Conservation (phyloP, 495 filamentous ascomycete species). For the Aspergillus cavernicola region DNA sequence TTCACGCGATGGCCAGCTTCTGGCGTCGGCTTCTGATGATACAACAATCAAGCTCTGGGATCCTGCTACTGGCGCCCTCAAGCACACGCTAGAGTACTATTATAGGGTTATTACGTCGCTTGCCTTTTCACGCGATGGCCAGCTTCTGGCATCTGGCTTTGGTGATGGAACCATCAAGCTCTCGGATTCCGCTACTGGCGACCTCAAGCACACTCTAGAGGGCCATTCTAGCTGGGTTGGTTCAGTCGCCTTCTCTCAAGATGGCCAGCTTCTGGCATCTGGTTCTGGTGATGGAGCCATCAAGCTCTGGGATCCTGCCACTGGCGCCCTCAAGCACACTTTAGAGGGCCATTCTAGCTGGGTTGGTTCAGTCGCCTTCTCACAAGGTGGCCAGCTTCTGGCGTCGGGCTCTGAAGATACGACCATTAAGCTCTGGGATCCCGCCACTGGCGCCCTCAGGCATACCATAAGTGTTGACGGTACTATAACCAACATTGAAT, state of each 20-base stretch:
- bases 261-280: not conserved
- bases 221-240: not conserved
- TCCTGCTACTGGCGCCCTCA: not conserved
- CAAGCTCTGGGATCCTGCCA: not conserved
- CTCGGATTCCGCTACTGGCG: not conserved
- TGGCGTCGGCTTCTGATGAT: slow-evolving; percentile 19
- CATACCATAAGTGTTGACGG: too few relatives aligned
- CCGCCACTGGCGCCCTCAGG: not conserved
- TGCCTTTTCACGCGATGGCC: not conserved
- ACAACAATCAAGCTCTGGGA: slow-evolving; percentile 18
- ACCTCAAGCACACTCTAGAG: not conserved
- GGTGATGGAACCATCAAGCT: slow-evolving; percentile 19
- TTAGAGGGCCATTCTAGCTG: not conserved
- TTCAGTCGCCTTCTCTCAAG: not conserved
- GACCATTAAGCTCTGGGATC: slow-evolving; percentile 17
- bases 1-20: not conserved
- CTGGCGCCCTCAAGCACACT: not conserved
- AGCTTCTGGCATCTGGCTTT: slow-evolving; percentile 7
- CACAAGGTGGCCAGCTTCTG: not conserved
- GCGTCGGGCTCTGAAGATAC: slow-evolving; percentile 19
- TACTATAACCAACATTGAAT: not conserved
- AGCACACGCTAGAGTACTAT: not conserved
- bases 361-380: slow-evolving; percentile 1
- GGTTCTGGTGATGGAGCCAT: not conserved
- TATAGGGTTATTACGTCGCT: not conserved